Evolutionary conservation across 164 flowering plant species (phyloP), one percentile per base, ranked within the genome.

Genomic region (Pachysandra terminalis): DNA sequence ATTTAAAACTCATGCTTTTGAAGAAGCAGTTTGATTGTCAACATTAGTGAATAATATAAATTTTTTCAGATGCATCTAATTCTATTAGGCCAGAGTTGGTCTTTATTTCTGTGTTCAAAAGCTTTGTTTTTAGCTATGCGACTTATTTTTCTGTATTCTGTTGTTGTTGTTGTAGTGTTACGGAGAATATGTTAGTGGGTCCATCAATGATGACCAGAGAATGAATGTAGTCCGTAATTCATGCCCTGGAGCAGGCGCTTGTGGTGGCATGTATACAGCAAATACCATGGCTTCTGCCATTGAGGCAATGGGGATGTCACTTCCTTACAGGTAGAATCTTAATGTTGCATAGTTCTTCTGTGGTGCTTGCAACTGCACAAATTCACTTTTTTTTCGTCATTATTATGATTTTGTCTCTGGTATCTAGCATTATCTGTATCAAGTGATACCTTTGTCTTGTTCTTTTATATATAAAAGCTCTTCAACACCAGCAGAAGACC

Each of bases 221-320:
- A 85, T 80, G 84, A 72, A 81, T 76, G 92, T 96, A 13, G 73
- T 96, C 59, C 90, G 83, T 10, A 89, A 87, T 71, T 85, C 99
- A 19, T 96, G 99, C 75, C 99, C 99, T 35, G 99, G 99, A 41
- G 99, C 99, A 19, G 99, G 99, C 25, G 99, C 99, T 65, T 93
- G 99, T 77, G 99, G 99, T 75, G 99, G 99, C 64, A 96, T 96
- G 99, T 96, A 96, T 66, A 96, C 99, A 12, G 98, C 98, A 65
- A 96, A 96, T 72, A 96, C 99, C 15, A 96, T 96, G 99, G 99
- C 99, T 56, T 89, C 92, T 78, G 99, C 99, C 24, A 96, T 96
- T 69, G 99, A 96, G 75, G 89, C 88, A 26, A 82, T 96, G 98
- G 99, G 99, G 69, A 96, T 96, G 98, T 81, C 96, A 71, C 85